Percentiles rank a stretch among this genome's conserved stretches.
Conservation (phyloP, 176 grass and related monocot species). For the Microstegium vimineum region DNA sequence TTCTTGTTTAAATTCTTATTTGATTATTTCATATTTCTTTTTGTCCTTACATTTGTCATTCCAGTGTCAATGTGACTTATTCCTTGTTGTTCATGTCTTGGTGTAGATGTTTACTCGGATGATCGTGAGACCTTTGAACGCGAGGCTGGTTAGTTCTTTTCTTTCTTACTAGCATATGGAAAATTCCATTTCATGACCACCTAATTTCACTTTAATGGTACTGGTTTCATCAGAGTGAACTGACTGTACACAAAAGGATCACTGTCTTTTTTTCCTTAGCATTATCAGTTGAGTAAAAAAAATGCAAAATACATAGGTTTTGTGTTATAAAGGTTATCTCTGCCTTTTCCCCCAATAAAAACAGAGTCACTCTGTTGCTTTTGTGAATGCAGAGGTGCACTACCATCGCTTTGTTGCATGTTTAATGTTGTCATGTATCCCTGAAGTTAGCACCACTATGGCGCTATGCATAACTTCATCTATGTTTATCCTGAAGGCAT, state of each 20-base stretch:
- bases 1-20: constrained; percentile 4
- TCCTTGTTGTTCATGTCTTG: constrained; percentile 25
- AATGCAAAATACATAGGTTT: neutral
- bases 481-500: neutral
- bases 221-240: neutral
- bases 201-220: neutral
- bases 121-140: constrained; percentile 77
- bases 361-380: neutral
- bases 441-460: neutral
- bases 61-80: neutral
- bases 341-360: neutral
- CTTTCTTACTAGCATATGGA: constrained; percentile 12
- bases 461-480: neutral
- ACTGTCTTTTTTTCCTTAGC: neutral
- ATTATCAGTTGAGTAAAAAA: constrained; percentile 5
- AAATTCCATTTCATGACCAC: neutral
- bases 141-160: constrained; percentile 70
- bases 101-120: constrained; percentile 93
- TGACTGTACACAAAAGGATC: neutral
- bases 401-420: neutral
- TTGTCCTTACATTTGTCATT: neutral
- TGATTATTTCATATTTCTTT: neutral
- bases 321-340: neutral
- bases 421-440: neutral
- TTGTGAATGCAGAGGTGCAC: neutral